Percentiles rank a stretch among this genome's conserved stretches.
Conservation (phyloP, 495 filamentous ascomycete species). For the Cercophora scortea region DNA sequence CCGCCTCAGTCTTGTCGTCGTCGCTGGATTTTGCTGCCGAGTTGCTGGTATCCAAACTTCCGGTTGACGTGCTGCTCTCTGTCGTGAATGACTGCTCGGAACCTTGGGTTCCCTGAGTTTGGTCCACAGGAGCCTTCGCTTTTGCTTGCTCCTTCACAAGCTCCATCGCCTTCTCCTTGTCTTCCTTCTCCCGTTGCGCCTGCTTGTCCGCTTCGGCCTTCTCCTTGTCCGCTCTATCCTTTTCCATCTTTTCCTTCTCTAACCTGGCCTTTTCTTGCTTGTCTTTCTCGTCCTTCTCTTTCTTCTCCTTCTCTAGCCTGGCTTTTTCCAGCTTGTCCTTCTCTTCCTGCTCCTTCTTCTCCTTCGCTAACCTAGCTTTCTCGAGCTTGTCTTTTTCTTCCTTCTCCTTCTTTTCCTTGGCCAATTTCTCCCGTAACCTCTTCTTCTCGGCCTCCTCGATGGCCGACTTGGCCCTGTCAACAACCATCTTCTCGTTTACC, state of each 20-base stretch:
- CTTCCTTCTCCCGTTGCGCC: no score
- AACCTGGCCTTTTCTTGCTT: background rate
- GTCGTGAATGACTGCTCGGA: no score
- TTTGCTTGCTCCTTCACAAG: no score
- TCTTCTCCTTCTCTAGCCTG: constrained; percentile 4
- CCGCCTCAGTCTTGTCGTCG: no score
- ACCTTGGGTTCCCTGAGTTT: no score
- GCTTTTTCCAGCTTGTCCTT: constrained; percentile 4
- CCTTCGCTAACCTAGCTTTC: constrained; percentile 5
- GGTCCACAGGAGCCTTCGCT: no score
- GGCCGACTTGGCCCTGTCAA: background rate
- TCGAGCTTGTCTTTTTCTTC: constrained; percentile 4
- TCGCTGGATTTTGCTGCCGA: no score
- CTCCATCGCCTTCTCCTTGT: no score
- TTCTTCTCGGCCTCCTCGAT: constrained; percentile 1
- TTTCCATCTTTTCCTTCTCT: constrained; percentile 1
- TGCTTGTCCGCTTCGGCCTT: no score
- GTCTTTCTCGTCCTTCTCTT: constrained; percentile 5
- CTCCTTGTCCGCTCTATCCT: background rate
- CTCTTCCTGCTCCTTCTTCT: constrained; percentile 3
- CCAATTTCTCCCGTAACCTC: constrained; percentile 1
- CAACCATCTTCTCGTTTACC: background rate
- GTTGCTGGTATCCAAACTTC: no score
- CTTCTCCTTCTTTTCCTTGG: constrained; percentile 4
- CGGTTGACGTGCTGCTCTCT: no score